These are phyloP conservation scores for Lachnellula cervina DNA, from an alignment of 2,329 filamentous ascomycete genomes.

Conservation along the genomic window DNA sequence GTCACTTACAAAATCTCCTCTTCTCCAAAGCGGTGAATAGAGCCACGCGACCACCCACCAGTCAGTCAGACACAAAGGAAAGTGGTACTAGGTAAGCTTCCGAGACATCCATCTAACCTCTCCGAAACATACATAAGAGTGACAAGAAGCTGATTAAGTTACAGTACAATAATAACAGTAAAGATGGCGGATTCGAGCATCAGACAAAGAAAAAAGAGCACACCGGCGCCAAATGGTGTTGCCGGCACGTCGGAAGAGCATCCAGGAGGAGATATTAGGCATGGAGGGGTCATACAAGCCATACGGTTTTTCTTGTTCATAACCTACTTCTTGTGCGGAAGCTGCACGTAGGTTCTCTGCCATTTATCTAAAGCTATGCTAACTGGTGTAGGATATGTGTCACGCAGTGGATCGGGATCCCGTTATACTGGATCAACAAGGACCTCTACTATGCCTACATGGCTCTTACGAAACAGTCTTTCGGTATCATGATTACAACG, in stretches of 20 bases:
- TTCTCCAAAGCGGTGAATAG: not conserved
- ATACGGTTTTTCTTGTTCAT: conserved; percentile 25
- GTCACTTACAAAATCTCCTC: not conserved
- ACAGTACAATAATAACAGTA: not conserved
- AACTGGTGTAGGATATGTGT: conserved; percentile 51
- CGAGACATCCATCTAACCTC: not conserved
- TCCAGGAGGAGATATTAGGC: conserved; percentile 32
- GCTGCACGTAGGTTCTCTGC: conserved; percentile 25
- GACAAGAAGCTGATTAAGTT: not conserved
- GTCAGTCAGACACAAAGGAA: conserved; percentile 8
- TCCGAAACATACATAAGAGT: not conserved
- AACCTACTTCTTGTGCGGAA: conserved; percentile 27
- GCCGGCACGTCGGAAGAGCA: conserved; percentile 20
- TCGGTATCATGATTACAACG: conserved; percentile 71
- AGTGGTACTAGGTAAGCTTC: not conserved
- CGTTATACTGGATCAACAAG: conserved; percentile 70
- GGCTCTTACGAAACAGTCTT: conserved; percentile 79
- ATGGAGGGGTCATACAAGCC: conserved; percentile 25
- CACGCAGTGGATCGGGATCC: conserved; percentile 71
- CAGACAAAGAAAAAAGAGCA: conserved; percentile 22
- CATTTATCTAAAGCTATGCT: conserved; percentile 7
- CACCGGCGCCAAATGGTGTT: not conserved
- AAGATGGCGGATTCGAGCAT: conserved; percentile 23
- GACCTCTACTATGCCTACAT: conserved; percentile 83
- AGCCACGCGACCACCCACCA: conserved; percentile 10